These are phyloP conservation scores for Brassica balearica DNA, from an alignment of 441 rosid genomes.

Conservation along the genomic window DNA sequence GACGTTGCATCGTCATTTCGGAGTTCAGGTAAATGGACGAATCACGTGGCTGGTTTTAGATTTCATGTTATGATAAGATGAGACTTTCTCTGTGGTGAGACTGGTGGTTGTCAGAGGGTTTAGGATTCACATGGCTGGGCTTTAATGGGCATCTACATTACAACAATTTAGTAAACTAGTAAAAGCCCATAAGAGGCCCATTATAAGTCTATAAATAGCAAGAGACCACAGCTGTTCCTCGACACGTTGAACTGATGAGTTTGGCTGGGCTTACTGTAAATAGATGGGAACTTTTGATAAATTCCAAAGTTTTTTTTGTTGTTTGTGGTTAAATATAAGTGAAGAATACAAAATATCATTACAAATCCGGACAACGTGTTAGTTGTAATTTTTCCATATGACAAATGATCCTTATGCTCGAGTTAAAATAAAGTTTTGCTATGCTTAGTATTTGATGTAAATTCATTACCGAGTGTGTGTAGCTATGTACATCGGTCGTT, in stretches of 20 bases:
- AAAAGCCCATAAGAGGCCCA: not conserved
- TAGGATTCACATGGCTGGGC: not conserved
- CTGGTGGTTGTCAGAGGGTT: not conserved
- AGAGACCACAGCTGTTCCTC: not conserved
- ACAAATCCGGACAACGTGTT: no score
- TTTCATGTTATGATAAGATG: slow-evolving; percentile 44
- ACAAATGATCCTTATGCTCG: no score
- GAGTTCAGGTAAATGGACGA: slow-evolving; percentile 24
- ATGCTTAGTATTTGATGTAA: no score
- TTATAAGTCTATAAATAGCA: not conserved
- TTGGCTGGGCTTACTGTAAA: no score
- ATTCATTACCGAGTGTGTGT: no score
- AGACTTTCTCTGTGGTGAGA: not conserved
- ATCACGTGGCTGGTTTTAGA: slow-evolving; percentile 41
- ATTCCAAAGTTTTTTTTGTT: no score
- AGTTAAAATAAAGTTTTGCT: no score
- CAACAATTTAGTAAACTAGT: not conserved
- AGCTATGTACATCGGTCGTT: not conserved
- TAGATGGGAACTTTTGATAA: no score
- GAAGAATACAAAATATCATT: no score
- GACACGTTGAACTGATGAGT: no score
- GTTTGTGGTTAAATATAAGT: no score
- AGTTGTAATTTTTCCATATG: no score
- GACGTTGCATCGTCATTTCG: slow-evolving; percentile 13
- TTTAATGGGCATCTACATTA: slow-evolving; percentile 18